These are phyloP conservation scores for thale cress (Arabidopsis thaliana) DNA, from an alignment of 345 rosid genomes.

Conservation along the genomic window TAIR10.1 NC_003075.7:15643001-15643500, in stretches of 20 bases:
- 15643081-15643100: conserved; percentile 22
- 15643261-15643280: conserved; percentile 22
- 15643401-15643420: conserved; percentile 99
- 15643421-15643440: conserved; percentile 98
- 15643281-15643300: conserved; percentile 1
- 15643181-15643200: conserved; percentile 99
- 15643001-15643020: conserved; percentile 34
- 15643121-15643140: conserved; percentile 82
- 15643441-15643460: conserved; percentile 98
- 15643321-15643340: conserved; percentile 47
- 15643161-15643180: conserved; percentile 99
- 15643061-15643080: neutral
- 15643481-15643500: conserved; percentile 33
- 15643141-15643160: conserved; percentile 99
- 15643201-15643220: conserved; percentile 97
- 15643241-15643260: conserved; percentile 98
- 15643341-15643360: conserved; percentile 99
- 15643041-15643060: neutral
- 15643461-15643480: conserved; percentile 99
- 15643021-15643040: neutral
- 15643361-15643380: conserved; percentile 99
- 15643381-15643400: conserved; percentile 99
- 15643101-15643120: neutral
- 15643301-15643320: neutral
- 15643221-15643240: conserved; percentile 99